Percentiles rank a stretch among this genome's conserved stretches.
phyloP scores from a whole-genome alignment of 495 filamentous ascomycete species.

The Penicillium riverlandense region DNA sequence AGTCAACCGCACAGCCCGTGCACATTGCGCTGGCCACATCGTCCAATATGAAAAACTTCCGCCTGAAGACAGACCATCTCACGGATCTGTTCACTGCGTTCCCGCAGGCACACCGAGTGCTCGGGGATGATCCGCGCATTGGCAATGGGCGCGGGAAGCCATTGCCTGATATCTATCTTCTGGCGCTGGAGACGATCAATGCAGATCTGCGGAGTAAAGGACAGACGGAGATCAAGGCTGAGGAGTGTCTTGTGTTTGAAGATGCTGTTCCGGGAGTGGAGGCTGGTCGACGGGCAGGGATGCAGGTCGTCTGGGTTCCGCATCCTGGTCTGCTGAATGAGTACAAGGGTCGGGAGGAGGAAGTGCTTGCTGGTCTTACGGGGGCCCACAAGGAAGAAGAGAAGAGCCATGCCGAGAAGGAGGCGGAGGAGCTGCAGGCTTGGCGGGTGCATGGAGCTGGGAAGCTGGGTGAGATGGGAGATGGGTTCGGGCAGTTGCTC shows the following conservation, averaged over 20 bases:
- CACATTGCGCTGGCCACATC: constrained; percentile 86
- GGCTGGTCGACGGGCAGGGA: constrained; percentile 82
- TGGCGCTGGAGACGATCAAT: constrained; percentile 85
- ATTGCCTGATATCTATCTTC: constrained; percentile 86
- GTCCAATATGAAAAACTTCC: constrained; percentile 61
- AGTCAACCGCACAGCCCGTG: constrained; percentile 41
- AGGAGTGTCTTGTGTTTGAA: constrained; percentile 95
- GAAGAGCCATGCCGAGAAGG: constrained; percentile 35
- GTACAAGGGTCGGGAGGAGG: constrained; percentile 66
- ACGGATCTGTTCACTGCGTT: constrained; percentile 68
- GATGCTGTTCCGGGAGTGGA: constrained; percentile 92
- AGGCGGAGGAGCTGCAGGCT: constrained; percentile 33
- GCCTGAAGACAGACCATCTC: constrained; percentile 73
- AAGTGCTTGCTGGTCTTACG: constrained; percentile 78
- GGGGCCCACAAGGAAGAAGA: constrained; percentile 57
- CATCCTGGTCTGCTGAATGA: constrained; percentile 72
- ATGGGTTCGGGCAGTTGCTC: constrained; percentile 67
- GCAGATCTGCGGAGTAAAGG: constrained; percentile 49
- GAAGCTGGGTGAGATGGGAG: constrained; percentile 47
- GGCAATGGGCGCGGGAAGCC: constrained; percentile 80
- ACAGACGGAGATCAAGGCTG: constrained; percentile 63
- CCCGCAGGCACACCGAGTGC: constrained; percentile 55
- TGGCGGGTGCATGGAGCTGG: constrained; percentile 41
- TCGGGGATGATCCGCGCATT: constrained; percentile 85
- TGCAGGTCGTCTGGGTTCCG: constrained; percentile 91